Evolutionary conservation across 371 early-diverging fungal species (phyloP).

Genomic region (Mucor plumbeus): DNA sequence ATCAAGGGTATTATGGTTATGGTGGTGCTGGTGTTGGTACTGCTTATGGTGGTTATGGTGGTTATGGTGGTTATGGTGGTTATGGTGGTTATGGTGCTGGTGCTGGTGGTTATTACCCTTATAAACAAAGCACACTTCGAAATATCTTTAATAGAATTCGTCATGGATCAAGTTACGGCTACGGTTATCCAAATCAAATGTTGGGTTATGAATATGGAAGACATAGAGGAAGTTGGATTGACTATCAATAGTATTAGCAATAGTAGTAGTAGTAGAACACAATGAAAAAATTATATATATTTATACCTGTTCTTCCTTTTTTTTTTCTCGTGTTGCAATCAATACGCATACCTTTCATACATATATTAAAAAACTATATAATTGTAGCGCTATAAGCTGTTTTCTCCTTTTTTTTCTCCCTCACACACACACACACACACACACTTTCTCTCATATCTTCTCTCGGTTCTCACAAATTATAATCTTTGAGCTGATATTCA

Average conservation of each 20-base stretch:
- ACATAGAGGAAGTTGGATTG: constrained; percentile 28
- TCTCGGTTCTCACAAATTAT: neutral
- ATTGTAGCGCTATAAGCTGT: constrained; percentile 1
- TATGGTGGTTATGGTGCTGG: constrained; percentile 14
- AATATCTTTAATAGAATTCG: constrained; percentile 26
- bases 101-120: constrained; percentile 14
- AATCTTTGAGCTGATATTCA: neutral
- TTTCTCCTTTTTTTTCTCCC: constrained; percentile 6
- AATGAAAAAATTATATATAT: constrained; percentile 13
- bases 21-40: neutral
- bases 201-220: constrained; percentile 30
- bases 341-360: neutral
- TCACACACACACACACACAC: no score
- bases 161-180: constrained; percentile 26
- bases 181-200: constrained; percentile 18
- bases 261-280: neutral
- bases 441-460: neutral
- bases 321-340: neutral
- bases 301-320: constrained; percentile 9
- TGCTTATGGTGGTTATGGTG: no score
- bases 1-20: constrained; percentile 11
- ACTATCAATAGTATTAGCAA: constrained; percentile 21
- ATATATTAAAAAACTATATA: constrained; percentile 2
- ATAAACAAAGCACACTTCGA: constrained; percentile 31
- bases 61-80: constrained; percentile 10